Evolutionary conservation across 352 stramenopile genomes (phyloP).

Genomic region (Peronosclerospora sorghi): DNA sequence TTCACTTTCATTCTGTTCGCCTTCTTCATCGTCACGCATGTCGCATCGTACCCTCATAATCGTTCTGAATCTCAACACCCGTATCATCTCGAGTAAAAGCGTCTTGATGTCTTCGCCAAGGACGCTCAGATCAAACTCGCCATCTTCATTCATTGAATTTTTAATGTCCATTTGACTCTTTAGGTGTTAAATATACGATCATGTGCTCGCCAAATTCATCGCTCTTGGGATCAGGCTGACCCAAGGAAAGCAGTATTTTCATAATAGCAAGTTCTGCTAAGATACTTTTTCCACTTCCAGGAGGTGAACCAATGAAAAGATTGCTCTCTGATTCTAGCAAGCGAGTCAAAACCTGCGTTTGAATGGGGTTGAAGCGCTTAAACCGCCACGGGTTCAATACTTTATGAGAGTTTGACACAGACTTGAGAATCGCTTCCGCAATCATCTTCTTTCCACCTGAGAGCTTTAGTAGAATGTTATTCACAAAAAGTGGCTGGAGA

Average conservation of each 20-base stretch:
- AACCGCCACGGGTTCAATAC: constrained; percentile 62
- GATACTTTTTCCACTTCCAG: constrained; percentile 91
- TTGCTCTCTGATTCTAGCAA: constrained; percentile 94
- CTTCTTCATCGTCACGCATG: too few relatives aligned
- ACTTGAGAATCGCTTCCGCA: constrained; percentile 42
- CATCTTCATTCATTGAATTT: constrained; percentile 74
- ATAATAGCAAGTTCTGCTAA: constrained; percentile 95
- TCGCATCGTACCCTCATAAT: too few relatives aligned
- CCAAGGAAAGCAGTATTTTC: constrained; percentile 70
- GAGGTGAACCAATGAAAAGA: constrained; percentile 90
- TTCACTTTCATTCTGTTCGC: too few relatives aligned
- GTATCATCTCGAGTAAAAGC: too few relatives aligned
- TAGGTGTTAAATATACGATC: constrained; percentile 92
- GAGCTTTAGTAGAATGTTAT: constrained; percentile 73
- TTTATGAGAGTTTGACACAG: constrained; percentile 21
- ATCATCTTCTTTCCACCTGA: constrained; percentile 45
- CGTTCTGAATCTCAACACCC: too few relatives aligned
- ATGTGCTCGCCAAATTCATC: constrained; percentile 65
- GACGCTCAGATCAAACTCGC: constrained; percentile 76
- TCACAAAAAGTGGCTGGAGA: constrained; percentile 92
- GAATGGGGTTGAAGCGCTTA: constrained; percentile 96
- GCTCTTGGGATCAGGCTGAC: constrained; percentile 36
- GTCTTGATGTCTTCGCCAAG: too few relatives aligned
- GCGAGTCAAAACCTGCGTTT: constrained; percentile 95
- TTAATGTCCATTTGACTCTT: constrained; percentile 56